phyloP scores from a whole-genome alignment of 2,329 filamentous ascomycete genomes.

The Sporothrix mexicana region DNA sequence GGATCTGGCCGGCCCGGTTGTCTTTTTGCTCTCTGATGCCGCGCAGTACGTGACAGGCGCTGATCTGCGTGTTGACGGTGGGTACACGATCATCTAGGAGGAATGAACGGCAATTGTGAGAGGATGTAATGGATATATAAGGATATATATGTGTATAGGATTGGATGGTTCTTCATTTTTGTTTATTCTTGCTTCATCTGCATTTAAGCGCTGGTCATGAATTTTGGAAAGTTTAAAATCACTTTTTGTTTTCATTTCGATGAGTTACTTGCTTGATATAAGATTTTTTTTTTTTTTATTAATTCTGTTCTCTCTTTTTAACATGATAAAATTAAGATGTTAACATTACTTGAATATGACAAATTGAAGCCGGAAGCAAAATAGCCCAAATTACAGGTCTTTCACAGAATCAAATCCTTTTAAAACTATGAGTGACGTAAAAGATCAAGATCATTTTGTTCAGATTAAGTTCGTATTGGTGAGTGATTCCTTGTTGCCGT shows the following conservation, averaged over 20 bases:
- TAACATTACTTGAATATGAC: too few species aligned
- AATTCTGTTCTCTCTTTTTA: too few species aligned
- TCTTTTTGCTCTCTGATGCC: conserved; percentile 83
- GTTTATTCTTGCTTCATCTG: not conserved
- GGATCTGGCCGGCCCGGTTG: conserved; percentile 91
- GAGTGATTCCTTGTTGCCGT: conserved; percentile 7
- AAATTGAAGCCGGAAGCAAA: too few species aligned
- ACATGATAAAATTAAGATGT: too few species aligned
- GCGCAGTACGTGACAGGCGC: conserved; percentile 73
- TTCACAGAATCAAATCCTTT: too few species aligned
- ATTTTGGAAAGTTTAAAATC: not conserved
- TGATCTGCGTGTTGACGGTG: conserved; percentile 82
- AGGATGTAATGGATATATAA: not conserved
- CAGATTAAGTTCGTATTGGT: not conserved
- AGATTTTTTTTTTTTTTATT: not conserved
- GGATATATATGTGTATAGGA: too few species aligned
- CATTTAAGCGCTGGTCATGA: not conserved
- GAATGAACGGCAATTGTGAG: too few species aligned
- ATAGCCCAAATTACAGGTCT: too few species aligned
- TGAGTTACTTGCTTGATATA: not conserved
- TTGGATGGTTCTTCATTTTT: not conserved
- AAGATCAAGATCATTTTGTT: too few species aligned
- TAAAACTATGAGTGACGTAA: too few species aligned
- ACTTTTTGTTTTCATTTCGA: not conserved
- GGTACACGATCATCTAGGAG: conserved; percentile 78